These are phyloP conservation scores for Cystofilobasidium macerans DNA, from an alignment of 768 basidiomycete species.

Conservation along the genomic window DNA sequence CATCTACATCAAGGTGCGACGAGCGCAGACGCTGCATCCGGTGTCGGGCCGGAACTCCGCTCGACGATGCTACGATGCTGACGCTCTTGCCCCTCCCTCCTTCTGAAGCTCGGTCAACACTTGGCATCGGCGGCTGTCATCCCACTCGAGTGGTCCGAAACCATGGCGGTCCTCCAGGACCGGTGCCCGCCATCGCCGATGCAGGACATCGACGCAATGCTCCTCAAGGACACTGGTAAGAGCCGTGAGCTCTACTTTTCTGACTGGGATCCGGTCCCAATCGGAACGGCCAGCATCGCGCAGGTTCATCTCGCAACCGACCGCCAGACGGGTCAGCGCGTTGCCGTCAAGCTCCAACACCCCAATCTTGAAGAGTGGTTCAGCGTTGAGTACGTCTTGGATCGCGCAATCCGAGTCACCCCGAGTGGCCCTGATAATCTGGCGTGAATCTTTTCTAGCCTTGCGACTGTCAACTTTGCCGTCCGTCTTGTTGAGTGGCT, in stretches of 20 bases:
- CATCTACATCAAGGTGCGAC: constrained; percentile 27
- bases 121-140: constrained; percentile 55
- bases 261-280: constrained; percentile 73
- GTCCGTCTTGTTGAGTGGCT: constrained; percentile 77
- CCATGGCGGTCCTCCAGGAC: constrained; percentile 49
- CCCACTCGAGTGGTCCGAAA: constrained; percentile 43
- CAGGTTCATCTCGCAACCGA: constrained; percentile 83
- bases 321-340: constrained; percentile 56
- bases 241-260: constrained; percentile 41
- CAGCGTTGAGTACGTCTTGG: constrained; percentile 79
- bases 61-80: not conserved
- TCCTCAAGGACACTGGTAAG: constrained; percentile 60
- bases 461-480: constrained; percentile 40
- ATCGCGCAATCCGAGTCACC: too few species aligned
- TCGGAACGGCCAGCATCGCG: constrained; percentile 90
- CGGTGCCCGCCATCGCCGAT: constrained; percentile 82
- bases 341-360: constrained; percentile 76
- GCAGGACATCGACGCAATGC: constrained; percentile 61
- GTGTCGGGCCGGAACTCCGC: not conserved
- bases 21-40: not conserved
- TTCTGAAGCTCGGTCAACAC: constrained; percentile 55
- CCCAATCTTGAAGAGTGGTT: constrained; percentile 87
- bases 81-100: too few species aligned
- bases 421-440: not conserved
- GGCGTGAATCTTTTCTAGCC: constrained; percentile 16